These are phyloP conservation scores for Abrus precatorius DNA, from an alignment of 306 rosid species.

Conservation along the genomic window DNA sequence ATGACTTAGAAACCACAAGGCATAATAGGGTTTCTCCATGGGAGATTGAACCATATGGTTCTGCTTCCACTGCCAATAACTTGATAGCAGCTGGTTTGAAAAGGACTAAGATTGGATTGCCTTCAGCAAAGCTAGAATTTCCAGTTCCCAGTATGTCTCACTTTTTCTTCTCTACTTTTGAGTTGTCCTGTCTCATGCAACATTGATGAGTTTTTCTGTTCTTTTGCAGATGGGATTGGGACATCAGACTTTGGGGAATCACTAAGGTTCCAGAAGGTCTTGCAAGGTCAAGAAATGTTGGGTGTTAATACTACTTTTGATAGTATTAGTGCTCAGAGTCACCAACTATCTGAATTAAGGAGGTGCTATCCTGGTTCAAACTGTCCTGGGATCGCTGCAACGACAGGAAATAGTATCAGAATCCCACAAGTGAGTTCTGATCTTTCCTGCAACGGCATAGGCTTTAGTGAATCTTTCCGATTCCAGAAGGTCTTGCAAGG, in stretches of 20 bases:
- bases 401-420: conserved; percentile 67
- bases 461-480: conserved; percentile 79
- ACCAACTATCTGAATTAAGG: conserved; percentile 66
- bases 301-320: conserved; percentile 69
- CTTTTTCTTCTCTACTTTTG: not conserved
- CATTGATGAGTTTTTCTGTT: conserved; percentile 22
- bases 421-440: conserved; percentile 60
- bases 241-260: conserved; percentile 92
- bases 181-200: not conserved
- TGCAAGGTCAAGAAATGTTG: conserved; percentile 99
- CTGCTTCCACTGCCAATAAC: conserved; percentile 62
- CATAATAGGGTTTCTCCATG: conserved; percentile 96
- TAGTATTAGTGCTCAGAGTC: conserved; percentile 60
- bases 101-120: conserved; percentile 75
- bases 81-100: conserved; percentile 76
- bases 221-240: conserved; percentile 78
- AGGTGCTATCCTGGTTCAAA: conserved; percentile 72
- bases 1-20: conserved; percentile 71
- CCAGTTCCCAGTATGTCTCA: conserved; percentile 72
- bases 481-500: conserved; percentile 99
- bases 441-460: conserved; percentile 64
- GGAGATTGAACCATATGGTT: conserved; percentile 91
- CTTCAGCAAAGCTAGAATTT: conserved; percentile 72
- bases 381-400: conserved; percentile 59
- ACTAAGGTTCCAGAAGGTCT: conserved; percentile 96